Conservation (phyloP, 306 rosid genomes). For the Castanospermum australe region DNA sequence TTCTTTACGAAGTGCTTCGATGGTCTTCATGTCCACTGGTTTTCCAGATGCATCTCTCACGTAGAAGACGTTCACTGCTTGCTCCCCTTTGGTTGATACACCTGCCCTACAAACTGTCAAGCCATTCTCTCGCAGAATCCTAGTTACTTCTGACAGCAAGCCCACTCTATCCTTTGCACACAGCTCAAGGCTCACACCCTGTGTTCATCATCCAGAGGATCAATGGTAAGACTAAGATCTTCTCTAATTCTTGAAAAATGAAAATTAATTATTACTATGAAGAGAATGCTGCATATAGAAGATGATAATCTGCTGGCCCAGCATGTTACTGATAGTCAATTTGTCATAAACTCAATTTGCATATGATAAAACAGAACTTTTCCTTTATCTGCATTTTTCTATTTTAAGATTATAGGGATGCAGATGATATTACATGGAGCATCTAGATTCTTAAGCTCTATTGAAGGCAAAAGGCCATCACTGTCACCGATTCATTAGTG, state of each 20-base stretch:
- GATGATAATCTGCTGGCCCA: neutral
- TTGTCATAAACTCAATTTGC: neutral
- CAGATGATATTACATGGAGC: constrained; percentile 19
- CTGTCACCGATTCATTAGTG: constrained; percentile 17
- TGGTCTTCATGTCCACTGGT: constrained; percentile 43
- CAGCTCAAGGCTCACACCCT: constrained; percentile 75
- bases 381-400: neutral
- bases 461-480: constrained; percentile 26
- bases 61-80: constrained; percentile 57
- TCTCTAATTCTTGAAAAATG: neutral
- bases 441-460: constrained; percentile 25
- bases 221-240: constrained; percentile 19
- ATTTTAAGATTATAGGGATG: constrained; percentile 6
- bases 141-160: constrained; percentile 70
- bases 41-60: constrained; percentile 59
- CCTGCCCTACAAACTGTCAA: constrained; percentile 66
- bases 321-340: neutral
- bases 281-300: neutral
- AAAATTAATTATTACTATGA: neutral
- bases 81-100: constrained; percentile 59
- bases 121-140: constrained; percentile 75
- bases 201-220: constrained; percentile 35
- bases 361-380: neutral
- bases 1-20: constrained; percentile 56
- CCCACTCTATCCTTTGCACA: constrained; percentile 78